Base-by-base conservation (phyloP, 1,284 basidiomycete species). In the Ustilago xerochloae region DNA sequence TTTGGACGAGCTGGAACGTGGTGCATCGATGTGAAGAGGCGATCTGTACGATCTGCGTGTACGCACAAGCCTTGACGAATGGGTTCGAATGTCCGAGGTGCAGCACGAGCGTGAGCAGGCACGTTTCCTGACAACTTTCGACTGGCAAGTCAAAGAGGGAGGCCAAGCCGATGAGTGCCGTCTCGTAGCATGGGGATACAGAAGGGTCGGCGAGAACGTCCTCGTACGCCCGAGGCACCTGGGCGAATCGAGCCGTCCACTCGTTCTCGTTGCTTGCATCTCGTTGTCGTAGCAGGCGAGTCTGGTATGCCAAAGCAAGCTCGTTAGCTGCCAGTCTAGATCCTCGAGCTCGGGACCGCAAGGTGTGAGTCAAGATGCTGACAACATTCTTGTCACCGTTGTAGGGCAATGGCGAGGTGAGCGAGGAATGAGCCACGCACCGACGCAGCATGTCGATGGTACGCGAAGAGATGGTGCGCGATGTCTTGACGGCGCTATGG, bases 1-100 rank as follows among this genome's bases (percentile, higher is more conserved):
- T 78, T 4, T 64, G 63, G n/a, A 83, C 72, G n/a, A 84, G 66
- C 57, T 82, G 79, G 47, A 75, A 83, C 9, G 75, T 80, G 6
- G 81, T 82, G 56, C 75, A 78, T 45, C 61, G 22, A 15, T 80
- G 73, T 20, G 64, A 53, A 6, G 65, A 58, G 5, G 80, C 80
- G 8, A 83, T 72, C 48, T 82, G 69, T 13, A 75, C 68, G 22
- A 81, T 73, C 46, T 80, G 74, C 4, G 72, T 65, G 46, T 77
- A 77, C 3, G 76, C 81, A 4, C 80, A 70, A 18, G 79, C 68
- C 55, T 72, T 74, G 51, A 71, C 57, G 32, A 78, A 64, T 0
- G 63, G 55, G 36, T 72, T 76, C 6, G 64, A 26, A 43, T 61
- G 57, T 24, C 75, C 65, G 13, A 80, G 71, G 24, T 79, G 75